Conservation (phyloP, 441 rosid species). For the Eruca vesicaria region DNA sequence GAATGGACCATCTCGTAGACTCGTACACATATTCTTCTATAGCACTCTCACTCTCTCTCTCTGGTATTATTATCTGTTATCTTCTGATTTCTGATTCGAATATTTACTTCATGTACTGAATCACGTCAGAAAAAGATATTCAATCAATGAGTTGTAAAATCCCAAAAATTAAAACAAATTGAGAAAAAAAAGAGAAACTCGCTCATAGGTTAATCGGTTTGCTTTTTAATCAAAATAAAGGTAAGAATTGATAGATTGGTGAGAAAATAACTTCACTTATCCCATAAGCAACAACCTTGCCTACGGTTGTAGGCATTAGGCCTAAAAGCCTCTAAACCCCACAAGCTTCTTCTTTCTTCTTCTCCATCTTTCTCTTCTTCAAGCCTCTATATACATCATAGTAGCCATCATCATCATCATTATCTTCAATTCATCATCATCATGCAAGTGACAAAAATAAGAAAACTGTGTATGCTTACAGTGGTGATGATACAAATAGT, state of each 20-base stretch:
- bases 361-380: background rate
- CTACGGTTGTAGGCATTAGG: constrained; percentile 24
- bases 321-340: constrained; percentile 18
- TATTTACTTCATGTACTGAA: constrained; percentile 36
- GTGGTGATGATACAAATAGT: constrained; percentile 37
- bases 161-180: background rate
- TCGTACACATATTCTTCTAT: constrained; percentile 16
- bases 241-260: constrained; percentile 21
- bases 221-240: constrained; percentile 8
- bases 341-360: constrained; percentile 14
- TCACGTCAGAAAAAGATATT: constrained; percentile 28
- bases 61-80: background rate
- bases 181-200: background rate
- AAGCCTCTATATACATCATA: constrained; percentile 16
- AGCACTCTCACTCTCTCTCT: background rate
- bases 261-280: constrained; percentile 29
- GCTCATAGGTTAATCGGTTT: constrained; percentile 19
- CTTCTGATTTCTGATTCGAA: constrained; percentile 30
- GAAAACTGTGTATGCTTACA: constrained; percentile 26
- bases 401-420: constrained; percentile 12
- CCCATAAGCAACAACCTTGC: constrained; percentile 29
- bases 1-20: constrained; percentile 20
- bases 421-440: constrained; percentile 4
- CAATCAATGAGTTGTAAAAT: constrained; percentile 13
- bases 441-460: constrained; percentile 28